Conservation (phyloP, 2,329 filamentous ascomycete species). For the Calycina herbarum region DNA sequence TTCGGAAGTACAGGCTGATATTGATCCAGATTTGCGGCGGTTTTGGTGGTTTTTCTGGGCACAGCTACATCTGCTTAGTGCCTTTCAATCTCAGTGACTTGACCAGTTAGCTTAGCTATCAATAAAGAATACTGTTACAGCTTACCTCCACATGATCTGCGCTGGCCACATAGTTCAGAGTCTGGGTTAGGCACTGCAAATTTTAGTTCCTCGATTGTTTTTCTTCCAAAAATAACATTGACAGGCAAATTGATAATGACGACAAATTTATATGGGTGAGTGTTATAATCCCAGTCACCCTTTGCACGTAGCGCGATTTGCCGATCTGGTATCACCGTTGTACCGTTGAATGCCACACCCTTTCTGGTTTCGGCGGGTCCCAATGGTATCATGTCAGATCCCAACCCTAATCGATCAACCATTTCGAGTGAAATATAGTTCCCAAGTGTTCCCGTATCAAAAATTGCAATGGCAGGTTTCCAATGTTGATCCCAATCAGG, state of each 20-base stretch:
- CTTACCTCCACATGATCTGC: neutral
- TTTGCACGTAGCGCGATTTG: neutral
- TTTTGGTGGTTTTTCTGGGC: neutral
- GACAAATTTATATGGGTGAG: neutral
- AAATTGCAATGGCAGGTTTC: neutral
- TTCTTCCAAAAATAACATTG: neutral
- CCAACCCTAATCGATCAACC: neutral
- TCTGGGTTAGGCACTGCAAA: neutral
- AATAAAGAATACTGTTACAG: neutral
- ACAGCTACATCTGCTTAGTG: neutral
- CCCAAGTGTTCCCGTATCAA: neutral
- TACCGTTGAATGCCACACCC: neutral
- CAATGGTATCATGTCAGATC: no score
- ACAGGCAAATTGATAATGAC: neutral
- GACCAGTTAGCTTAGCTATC: neutral
- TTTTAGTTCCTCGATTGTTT: neutral
- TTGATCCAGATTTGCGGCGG: neutral
- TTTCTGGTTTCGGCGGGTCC: neutral
- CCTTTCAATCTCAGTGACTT: neutral
- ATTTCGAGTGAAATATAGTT: neutral
- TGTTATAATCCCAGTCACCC: neutral
- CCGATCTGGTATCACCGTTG: neutral
- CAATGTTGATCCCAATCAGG: neutral
- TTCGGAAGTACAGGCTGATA: no score
- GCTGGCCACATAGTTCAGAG: neutral